phyloP scores from a whole-genome alignment of 23 red algal species.

The Gracilariopsis chorda region DNA sequence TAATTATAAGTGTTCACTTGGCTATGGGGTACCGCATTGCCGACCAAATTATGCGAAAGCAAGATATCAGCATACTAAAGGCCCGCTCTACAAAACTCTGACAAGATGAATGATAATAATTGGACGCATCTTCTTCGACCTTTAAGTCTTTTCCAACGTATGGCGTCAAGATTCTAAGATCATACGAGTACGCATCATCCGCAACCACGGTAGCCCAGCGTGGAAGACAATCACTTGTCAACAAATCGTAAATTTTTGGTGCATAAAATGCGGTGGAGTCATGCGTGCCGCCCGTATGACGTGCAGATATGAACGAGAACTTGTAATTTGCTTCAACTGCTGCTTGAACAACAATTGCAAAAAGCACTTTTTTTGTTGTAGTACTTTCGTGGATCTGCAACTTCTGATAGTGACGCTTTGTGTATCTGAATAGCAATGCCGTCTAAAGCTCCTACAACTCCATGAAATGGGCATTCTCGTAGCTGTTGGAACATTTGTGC shows the following conservation, averaged over 20 bases:
- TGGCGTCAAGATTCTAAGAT: background rate
- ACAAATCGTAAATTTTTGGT: background rate
- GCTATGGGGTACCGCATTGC: too few species aligned
- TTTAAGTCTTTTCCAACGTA: background rate
- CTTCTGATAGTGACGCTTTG: too few species aligned
- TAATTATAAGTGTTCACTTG: too few species aligned
- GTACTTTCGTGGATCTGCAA: too few species aligned
- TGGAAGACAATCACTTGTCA: background rate
- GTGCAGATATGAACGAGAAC: background rate
- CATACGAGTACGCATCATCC: background rate
- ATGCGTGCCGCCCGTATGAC: background rate
- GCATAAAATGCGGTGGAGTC: background rate
- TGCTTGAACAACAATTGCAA: background rate
- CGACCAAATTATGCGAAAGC: background rate
- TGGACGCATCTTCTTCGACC: background rate
- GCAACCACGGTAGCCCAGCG: background rate
- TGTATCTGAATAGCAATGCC: too few species aligned
- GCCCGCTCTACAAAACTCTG: background rate
- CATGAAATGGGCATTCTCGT: too few species aligned
- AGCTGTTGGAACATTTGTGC: too few species aligned
- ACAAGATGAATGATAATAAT: background rate
- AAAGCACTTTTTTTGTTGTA: background rate
- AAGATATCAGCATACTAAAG: background rate
- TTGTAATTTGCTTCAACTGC: background rate
- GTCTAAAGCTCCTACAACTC: too few species aligned